phyloP scores from a whole-genome alignment of 2,329 filamentous ascomycete species.

The Talaromyces funiculosus region DNA sequence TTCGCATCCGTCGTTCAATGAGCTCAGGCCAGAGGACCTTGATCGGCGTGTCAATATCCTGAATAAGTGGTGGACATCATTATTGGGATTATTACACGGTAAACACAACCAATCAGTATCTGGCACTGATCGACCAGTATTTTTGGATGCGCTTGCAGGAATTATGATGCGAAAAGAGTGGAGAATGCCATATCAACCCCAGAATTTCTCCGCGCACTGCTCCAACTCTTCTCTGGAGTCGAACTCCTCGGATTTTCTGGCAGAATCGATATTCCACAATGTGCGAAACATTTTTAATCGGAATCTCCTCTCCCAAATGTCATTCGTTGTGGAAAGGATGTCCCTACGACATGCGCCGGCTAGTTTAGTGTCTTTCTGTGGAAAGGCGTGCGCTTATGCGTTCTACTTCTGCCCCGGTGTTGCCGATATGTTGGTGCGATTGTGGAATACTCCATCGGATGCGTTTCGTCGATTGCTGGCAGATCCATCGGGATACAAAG shows the following conservation, averaged over 20 bases:
- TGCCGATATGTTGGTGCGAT: constrained; percentile 71
- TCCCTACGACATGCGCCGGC: constrained; percentile 67
- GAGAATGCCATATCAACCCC: constrained; percentile 52
- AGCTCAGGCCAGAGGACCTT: constrained; percentile 70
- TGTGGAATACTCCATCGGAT: constrained; percentile 69
- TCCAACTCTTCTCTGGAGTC: constrained; percentile 56
- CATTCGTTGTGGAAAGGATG: constrained; percentile 83
- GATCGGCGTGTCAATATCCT: constrained; percentile 73
- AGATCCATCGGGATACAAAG: constrained; percentile 60
- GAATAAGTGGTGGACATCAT: constrained; percentile 83
- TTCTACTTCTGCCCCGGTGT: constrained; percentile 89
- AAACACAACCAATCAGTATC: constrained; percentile 70
- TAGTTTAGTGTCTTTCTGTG: constrained; percentile 75
- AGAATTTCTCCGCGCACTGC: constrained; percentile 48
- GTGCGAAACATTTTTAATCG: constrained; percentile 79
- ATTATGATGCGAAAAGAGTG: constrained; percentile 89
- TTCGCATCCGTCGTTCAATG: constrained; percentile 60
- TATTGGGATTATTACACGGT: constrained; percentile 76
- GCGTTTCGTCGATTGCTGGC: constrained; percentile 66
- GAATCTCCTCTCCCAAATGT: constrained; percentile 77
- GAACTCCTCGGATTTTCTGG: constrained; percentile 60
- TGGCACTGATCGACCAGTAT: constrained; percentile 73
- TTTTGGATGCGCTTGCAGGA: constrained; percentile 70
- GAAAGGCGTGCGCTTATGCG: constrained; percentile 84
- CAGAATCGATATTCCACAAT: constrained; percentile 78